Evolutionary conservation across 2,329 filamentous ascomycete species (phyloP), one percentile per base, ranked within the genome.

Genomic region (Fusarium coffeatum): DNA sequence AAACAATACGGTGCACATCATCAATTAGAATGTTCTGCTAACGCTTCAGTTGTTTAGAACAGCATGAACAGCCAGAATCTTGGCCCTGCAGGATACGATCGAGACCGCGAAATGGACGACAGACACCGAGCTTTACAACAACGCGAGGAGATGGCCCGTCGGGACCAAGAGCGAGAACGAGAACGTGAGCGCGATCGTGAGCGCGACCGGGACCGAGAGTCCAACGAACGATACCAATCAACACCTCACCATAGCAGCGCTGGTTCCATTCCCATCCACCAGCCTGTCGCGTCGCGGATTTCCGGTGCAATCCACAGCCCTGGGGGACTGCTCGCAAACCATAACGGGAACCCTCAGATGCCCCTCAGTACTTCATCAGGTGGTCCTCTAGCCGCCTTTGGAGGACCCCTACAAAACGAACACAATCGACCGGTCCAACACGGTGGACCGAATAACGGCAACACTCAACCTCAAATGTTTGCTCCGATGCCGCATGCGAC

Each of bases 221-320:
- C 87, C 63, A 85, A 88, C 77, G 89, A 91, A 45, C 87, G 89
- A 54, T 90, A 89, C 76, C 91, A 90, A 73, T 87, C 92, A 64
- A 89, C 91, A 27, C 78, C 79, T 66, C 93, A 96, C 77, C 94
- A 98, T 79, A 96, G 92, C 81, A 94, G 93, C 77, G 90, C 93
- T 41, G 93, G 92, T 60, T 93, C 94, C 5, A 93, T 97, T 57
- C 93, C 94, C 57, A 91, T 98, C 74, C 95, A 98, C 80, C 95
- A 98, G 80, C 95, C 95, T 8, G 94, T 98, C 63, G 95, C 95
- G 67, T 89, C 94, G 77, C 85, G 94, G 80, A 85, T 93, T 68
- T 83, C 91, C 60, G 92, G 90, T 69, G 92, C 93, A 55, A 97
- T 98, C 59, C 95, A 97, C 78, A 97, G 94, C 47, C 95, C 95